A percentile compares a stretch with the other conserved stretches of the same genome.
Conservation (phyloP, 768 basidiomycete species). For the Imleria badia region DNA sequence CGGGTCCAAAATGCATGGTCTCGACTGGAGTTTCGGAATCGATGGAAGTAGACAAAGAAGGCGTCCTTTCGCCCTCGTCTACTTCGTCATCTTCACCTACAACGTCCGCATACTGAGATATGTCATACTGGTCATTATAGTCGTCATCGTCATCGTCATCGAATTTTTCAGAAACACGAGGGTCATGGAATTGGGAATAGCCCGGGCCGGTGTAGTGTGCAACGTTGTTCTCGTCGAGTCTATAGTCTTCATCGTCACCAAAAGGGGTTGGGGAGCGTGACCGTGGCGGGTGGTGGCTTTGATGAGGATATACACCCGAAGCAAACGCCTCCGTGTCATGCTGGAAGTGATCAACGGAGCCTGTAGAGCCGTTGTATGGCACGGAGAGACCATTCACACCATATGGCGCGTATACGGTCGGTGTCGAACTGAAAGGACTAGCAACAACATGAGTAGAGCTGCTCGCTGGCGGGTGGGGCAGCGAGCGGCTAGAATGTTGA, state of each 20-base stretch:
- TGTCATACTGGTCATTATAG: conserved; percentile 30
- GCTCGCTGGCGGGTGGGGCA: conserved; percentile 25
- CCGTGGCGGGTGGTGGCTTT: conserved; percentile 50
- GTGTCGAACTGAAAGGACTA: conserved; percentile 24
- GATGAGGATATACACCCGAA: conserved; percentile 55
- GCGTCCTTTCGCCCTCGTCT: conserved; percentile 25
- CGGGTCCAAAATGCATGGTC: conserved; percentile 86
- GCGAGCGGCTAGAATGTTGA: conserved; percentile 32
- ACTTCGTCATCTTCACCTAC: conserved; percentile 19
- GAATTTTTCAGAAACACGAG: conserved; percentile 27
- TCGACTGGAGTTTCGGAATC: conserved; percentile 55
- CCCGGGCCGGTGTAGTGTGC: conserved; percentile 59
- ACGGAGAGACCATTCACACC: conserved; percentile 31
- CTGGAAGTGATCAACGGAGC: conserved; percentile 54
- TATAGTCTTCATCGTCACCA: conserved; percentile 71
- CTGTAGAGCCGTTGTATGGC: conserved; percentile 32
- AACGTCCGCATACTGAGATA: conserved; percentile 30
- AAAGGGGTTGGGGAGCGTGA: conserved; percentile 79
- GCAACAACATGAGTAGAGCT: conserved; percentile 17
- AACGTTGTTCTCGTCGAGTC: conserved; percentile 53
- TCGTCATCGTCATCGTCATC: conserved; percentile 8
- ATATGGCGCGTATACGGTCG: conserved; percentile 7
- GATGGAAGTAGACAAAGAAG: conserved; percentile 28
- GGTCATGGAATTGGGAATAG: conserved; percentile 24
- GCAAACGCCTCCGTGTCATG: conserved; percentile 70